Conservation (phyloP, 108 stramenopile species). For the Conticribra guillardii region DNA sequence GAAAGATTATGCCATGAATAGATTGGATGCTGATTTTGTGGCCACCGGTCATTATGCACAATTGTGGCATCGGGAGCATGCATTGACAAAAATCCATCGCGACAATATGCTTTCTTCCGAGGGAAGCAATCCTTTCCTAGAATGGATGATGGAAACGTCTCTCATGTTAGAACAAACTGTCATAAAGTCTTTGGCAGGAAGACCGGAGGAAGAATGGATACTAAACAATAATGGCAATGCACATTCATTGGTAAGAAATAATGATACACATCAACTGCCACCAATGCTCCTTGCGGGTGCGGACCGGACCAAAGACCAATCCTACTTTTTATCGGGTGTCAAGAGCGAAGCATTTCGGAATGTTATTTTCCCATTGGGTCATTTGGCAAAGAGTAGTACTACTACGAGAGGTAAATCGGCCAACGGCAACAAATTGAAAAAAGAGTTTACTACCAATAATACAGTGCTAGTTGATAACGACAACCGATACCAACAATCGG, state of each 20-base stretch:
- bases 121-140: too few species aligned
- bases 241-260: background rate
- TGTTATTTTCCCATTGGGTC: conserved; percentile 90
- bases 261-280: too few species aligned
- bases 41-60: conserved; percentile 96
- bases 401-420: too few species aligned
- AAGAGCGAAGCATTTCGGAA: conserved; percentile 61
- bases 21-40: conserved; percentile 58
- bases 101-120: conserved; percentile 14
- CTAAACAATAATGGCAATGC: conserved; percentile 1
- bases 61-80: conserved; percentile 61
- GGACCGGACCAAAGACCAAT: conserved; percentile 92
- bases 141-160: conserved; percentile 35
- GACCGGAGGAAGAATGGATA: conserved; percentile 51
- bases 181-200: conserved; percentile 30
- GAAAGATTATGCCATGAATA: conserved; percentile 63
- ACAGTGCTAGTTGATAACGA: too few species aligned
- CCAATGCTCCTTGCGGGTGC: conserved; percentile 78
- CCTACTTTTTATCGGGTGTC: conserved; percentile 92
- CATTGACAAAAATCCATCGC: background rate
- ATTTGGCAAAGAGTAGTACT: too few species aligned
- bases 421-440: conserved; percentile 37
- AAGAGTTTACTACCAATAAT: background rate
- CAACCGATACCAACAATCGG: conserved; percentile 44
- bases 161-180: conserved; percentile 15